Percentiles rank a stretch among this genome's conserved stretches.
phyloP scores from a whole-genome alignment of 768 basidiomycete species.

The Pulveroboletus sp. region DNA sequence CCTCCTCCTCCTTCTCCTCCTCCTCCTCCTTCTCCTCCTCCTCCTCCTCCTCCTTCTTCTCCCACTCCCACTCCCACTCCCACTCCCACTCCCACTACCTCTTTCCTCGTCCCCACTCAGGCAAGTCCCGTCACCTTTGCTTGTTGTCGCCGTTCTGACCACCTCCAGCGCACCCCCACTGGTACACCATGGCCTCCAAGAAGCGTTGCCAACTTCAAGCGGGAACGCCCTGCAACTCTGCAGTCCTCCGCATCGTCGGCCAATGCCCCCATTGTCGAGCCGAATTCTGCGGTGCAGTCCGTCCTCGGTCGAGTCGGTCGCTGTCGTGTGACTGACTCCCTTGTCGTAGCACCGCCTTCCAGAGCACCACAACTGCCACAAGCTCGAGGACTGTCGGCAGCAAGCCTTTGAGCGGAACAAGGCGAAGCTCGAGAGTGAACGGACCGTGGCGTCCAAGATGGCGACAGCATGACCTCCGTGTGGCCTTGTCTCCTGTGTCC shows the following conservation, averaged over 20 bases:
- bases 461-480: slow-evolving; percentile 53
- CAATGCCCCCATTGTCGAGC: slow-evolving; percentile 76
- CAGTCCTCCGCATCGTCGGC: slow-evolving; percentile 79
- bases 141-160: not conserved
- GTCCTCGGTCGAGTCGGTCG: slow-evolving; percentile 24
- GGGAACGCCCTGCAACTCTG: slow-evolving; percentile 59
- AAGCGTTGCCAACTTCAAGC: slow-evolving; percentile 75
- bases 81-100: no score
- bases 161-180: not conserved
- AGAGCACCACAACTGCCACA: slow-evolving; percentile 81
- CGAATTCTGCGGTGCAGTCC: slow-evolving; percentile 73
- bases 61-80: no score
- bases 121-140: not conserved
- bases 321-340: slow-evolving; percentile 14
- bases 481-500: slow-evolving; percentile 9
- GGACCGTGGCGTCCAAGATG: slow-evolving; percentile 84
- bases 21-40: not conserved
- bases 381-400: slow-evolving; percentile 79
- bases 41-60: not conserved
- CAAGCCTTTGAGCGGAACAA: slow-evolving; percentile 88
- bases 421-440: slow-evolving; percentile 80
- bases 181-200: slow-evolving; percentile 66
- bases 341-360: slow-evolving; percentile 73
- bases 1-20: not conserved
- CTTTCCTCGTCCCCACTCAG: not conserved